A percentile compares a stretch with the other conserved stretches of the same genome.
phyloP scores from a whole-genome alignment of 208 protist species.

The Crithidia expoeki region DNA sequence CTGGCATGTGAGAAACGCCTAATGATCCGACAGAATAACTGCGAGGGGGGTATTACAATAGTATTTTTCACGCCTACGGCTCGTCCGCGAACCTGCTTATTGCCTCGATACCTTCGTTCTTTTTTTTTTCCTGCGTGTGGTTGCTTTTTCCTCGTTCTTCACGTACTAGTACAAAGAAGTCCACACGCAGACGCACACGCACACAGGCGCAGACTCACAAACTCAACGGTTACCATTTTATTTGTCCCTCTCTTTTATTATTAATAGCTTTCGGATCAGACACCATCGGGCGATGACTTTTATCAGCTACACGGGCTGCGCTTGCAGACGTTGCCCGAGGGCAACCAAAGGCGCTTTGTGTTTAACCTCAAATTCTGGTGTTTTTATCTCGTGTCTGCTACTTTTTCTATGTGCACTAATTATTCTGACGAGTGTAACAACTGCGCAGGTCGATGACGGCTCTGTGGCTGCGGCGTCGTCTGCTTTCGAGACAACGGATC shows the following conservation, averaged over 20 bases:
- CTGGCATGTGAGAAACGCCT: no score
- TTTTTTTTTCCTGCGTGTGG: background rate
- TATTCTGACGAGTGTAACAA: background rate
- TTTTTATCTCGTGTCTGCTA: background rate
- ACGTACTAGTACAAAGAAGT: background rate
- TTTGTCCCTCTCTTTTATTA: no score
- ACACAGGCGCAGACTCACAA: background rate
- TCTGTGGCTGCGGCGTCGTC: slow-evolving; percentile 1
- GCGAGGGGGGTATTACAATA: no score
- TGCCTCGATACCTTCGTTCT: background rate
- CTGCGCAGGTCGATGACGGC: background rate
- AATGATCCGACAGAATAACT: no score
- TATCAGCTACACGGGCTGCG: no score
- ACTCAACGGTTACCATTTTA: no score
- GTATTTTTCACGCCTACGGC: no score
- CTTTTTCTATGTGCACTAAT: background rate
- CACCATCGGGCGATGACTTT: no score
- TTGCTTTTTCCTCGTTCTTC: no score
- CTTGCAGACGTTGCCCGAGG: no score
- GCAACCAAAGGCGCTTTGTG: background rate
- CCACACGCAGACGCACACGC: background rate
- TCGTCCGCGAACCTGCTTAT: no score
- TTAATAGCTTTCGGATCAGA: no score
- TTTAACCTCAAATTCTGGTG: background rate
- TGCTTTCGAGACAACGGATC: background rate